A percentile compares a stretch with the other conserved stretches of the same genome.
Evolutionary conservation across 2,329 filamentous ascomycete genomes (phyloP).

Genomic region (Onygenales sp.): DNA sequence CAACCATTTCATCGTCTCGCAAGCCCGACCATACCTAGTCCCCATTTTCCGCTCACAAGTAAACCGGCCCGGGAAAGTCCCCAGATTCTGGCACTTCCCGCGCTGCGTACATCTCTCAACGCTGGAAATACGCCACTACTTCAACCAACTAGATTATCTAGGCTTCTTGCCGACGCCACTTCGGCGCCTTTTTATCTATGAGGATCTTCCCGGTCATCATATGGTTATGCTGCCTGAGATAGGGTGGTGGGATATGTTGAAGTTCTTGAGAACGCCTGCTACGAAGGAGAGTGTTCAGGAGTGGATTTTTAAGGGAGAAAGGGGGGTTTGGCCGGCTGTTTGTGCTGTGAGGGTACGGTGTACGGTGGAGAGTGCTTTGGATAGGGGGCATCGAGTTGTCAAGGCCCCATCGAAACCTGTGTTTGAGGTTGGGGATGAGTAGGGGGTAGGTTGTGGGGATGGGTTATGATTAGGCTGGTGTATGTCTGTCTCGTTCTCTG

Average conservation of each 20-base stretch:
- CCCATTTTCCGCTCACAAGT: constrained; percentile 76
- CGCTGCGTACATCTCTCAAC: constrained; percentile 56
- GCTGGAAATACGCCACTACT: constrained; percentile 68
- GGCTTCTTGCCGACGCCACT: constrained; percentile 61
- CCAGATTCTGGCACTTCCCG: constrained; percentile 51
- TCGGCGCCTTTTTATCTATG: constrained; percentile 70
- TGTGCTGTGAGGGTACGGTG: constrained; percentile 72
- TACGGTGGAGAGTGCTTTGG: constrained; percentile 78
- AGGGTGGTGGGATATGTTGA: constrained; percentile 60
- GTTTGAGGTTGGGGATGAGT: constrained; percentile 1
- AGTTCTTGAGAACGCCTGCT: constrained; percentile 67
- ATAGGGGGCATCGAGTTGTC: constrained; percentile 73
- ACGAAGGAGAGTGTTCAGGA: constrained; percentile 62
- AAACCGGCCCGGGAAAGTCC: constrained; percentile 57
- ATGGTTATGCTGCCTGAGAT: constrained; percentile 78
- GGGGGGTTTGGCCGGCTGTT: constrained; percentile 84
- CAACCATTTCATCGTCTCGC: constrained; percentile 90
- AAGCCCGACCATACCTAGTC: constrained; percentile 80
- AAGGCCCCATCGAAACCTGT: constrained; percentile 24
- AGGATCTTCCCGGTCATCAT: constrained; percentile 66
- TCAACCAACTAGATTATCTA: constrained; percentile 71
- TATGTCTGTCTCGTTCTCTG: no score
- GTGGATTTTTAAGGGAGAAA: constrained; percentile 78
- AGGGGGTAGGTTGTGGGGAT: not conserved
- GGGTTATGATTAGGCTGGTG: no score